A percentile compares a stretch with the other conserved stretches of the same genome.
Conservation (phyloP, 2,329 filamentous ascomycete genomes). For the Zelopaecilomyces penicillatus region DNA sequence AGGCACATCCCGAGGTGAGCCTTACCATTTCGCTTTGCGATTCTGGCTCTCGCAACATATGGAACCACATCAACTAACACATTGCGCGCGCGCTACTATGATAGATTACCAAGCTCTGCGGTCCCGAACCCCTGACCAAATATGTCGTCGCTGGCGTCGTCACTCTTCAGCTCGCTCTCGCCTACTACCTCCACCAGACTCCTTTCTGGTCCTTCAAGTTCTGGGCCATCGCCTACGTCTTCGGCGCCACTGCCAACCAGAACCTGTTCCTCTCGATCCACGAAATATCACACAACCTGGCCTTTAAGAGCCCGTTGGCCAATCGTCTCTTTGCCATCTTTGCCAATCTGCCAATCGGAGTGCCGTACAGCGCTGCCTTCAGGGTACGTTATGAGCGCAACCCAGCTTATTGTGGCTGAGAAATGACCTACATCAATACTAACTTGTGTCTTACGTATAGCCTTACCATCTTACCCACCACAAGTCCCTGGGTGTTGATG, state of each 20-base stretch:
- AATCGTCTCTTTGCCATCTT: constrained; percentile 87
- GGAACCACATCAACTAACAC: too few species aligned
- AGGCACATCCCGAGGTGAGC: constrained; percentile 84
- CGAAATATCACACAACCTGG: constrained; percentile 96
- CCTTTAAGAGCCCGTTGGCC: constrained; percentile 69
- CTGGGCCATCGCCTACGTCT: constrained; percentile 77
- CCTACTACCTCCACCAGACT: constrained; percentile 67
- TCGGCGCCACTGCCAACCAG: constrained; percentile 94
- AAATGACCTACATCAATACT: background rate
- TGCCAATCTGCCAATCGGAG: constrained; percentile 89
- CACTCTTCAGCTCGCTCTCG: constrained; percentile 67
- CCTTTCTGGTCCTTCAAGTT: constrained; percentile 77
- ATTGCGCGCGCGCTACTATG: background rate
- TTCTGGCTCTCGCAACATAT: too few species aligned
- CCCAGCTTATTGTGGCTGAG: background rate
- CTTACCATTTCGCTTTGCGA: background rate
- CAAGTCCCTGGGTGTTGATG: constrained; percentile 94
- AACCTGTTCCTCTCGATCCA: constrained; percentile 98
- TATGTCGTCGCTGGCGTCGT: constrained; percentile 84
- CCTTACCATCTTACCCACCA: constrained; percentile 98
- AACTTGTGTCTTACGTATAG: constrained; percentile 26
- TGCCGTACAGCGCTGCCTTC: constrained; percentile 95
- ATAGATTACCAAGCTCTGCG: constrained; percentile 92
- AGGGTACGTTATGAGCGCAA: constrained; percentile 47
- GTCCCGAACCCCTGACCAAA: constrained; percentile 91